Evolutionary conservation across 306 rosid genomes (phyloP), one percentile per base, ranked within the genome.

Genomic region (Acacia crassicarpa): DNA sequence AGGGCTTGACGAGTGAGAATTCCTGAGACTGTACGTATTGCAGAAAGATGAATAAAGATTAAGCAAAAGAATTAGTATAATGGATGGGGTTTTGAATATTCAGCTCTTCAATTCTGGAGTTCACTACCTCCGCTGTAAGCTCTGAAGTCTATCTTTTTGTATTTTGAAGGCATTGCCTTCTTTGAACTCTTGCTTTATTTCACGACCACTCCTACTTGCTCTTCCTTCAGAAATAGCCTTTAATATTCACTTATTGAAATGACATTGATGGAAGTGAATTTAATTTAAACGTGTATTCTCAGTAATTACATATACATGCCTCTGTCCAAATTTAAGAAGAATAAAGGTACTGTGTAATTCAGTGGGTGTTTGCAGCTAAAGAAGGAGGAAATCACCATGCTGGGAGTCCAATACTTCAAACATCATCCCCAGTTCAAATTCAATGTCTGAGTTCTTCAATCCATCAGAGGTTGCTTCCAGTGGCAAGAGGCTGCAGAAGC

Each of bases 91-190:
- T 80, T 43, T 83, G 92, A 86, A 84, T 76, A 74, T 81, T 78
- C 91, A 87, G 1, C 61, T 85, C 58, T 83, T 87, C 89, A 79
- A 82, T 72, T 67, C 27, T 80, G 89, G 89, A 88, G 72, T 84
- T 78, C 56, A 48, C 27, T 17, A 43, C 61, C 73, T 87, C 72
- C 45, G 4, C 85, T 51, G 95, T 91, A 85, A 91, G 92, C 76
- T 84, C 78, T 80, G 25, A 46, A 69, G 66, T 78, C 73, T 75
- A 1, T 0, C 54, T 54, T 82, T 79, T 15, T 15, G 58, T 49
- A 63, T 59, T 70, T 46, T 70, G 15, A 19, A 71, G 53, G 65
- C 30, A 22, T 9, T 58, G 30, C 38, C 38, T 66, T 35, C 22
- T 66, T 58, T 58, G 62, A 6, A 2, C 4, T 32, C 1, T 35